Evolutionary conservation across 345 rosid genomes (phyloP), one percentile per base, ranked within the genome.

Genomic region (Sisymbrium altissimum): DNA sequence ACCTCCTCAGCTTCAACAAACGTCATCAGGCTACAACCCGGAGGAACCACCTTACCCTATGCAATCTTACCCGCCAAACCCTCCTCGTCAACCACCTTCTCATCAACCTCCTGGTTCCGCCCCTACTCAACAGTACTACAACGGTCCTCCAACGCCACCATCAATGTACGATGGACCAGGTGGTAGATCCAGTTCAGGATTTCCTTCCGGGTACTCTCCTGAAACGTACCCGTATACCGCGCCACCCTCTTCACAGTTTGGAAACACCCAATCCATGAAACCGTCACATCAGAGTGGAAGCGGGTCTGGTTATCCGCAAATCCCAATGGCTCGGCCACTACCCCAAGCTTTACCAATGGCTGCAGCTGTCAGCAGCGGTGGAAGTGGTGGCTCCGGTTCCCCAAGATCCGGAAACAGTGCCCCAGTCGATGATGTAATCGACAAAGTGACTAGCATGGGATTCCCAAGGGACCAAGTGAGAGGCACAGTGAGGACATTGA

Each of bases 401-500:
- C 70, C 87, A 21, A 84, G 92, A 59, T 21, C 86, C 21, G 98
- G 92, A 77, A 86, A 79, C 84, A 84, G 89, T 85, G 90, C 82
- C 67, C 94, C 96, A 14, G 33, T 88, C 1, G 97, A 91, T 50
- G 97, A 91, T 62, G 94, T 93, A 27, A 80, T 93, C 13, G 94
- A 89, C 85, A 90, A 79, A 73, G 89, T 93, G 75, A 80, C 84
- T 7, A 84, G 72, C 78, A 93, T 93, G 97, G 98, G 97, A 14
- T 93, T 91, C 81, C 84, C 97, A 3, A 89, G 96, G 63, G 98
- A 93, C 48, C 98, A 83, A 66, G 96, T 93, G 35, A 84, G 88
- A 79, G 97, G 85, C 46, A 86, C 97, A 3, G 97, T 93, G 46
- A 71, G 87, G 67, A 84, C 82, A 70, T 77, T 93, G 80, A 93